Percentiles rank a stretch among this genome's conserved stretches.
Conservation (phyloP, 441 rosid genomes). For the Pelargonium citronellum region DNA sequence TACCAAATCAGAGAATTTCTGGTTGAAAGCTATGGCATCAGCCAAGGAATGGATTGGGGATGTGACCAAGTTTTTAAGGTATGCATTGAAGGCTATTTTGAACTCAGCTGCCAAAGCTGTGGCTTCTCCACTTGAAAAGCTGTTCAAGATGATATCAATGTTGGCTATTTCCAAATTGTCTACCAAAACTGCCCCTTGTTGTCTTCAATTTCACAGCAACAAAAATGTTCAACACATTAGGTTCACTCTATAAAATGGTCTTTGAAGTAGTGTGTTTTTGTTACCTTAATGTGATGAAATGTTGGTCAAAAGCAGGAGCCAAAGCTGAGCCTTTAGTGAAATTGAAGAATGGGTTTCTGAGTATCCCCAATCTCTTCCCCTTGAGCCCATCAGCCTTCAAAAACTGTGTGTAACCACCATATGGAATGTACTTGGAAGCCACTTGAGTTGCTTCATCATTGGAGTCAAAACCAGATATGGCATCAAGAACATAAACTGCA, state of each 20-base stretch:
- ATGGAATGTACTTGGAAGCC: constrained; percentile 45
- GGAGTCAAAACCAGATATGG: constrained; percentile 48
- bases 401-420: constrained; percentile 51
- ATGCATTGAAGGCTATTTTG: constrained; percentile 44
- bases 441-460: constrained; percentile 39
- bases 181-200: constrained; percentile 44
- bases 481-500: constrained; percentile 59
- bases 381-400: constrained; percentile 39
- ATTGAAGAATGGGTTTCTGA: constrained; percentile 31
- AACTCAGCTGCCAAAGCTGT: constrained; percentile 50
- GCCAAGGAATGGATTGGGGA: constrained; percentile 62
- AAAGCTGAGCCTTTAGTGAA: not conserved
- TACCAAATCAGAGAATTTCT: constrained; percentile 42
- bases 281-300: constrained; percentile 45
- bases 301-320: constrained; percentile 30
- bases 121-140: constrained; percentile 35
- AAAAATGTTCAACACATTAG: not conserved
- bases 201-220: constrained; percentile 21
- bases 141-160: constrained; percentile 21
- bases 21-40: constrained; percentile 55
- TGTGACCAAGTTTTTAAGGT: constrained; percentile 39
- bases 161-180: constrained; percentile 42
- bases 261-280: not conserved
- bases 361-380: constrained; percentile 49
- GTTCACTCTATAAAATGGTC: not conserved